Percentiles rank a stretch among this genome's conserved stretches.
Evolutionary conservation across 139 green algal species (phyloP).

Genomic region (Tetraselmis striata): DNA sequence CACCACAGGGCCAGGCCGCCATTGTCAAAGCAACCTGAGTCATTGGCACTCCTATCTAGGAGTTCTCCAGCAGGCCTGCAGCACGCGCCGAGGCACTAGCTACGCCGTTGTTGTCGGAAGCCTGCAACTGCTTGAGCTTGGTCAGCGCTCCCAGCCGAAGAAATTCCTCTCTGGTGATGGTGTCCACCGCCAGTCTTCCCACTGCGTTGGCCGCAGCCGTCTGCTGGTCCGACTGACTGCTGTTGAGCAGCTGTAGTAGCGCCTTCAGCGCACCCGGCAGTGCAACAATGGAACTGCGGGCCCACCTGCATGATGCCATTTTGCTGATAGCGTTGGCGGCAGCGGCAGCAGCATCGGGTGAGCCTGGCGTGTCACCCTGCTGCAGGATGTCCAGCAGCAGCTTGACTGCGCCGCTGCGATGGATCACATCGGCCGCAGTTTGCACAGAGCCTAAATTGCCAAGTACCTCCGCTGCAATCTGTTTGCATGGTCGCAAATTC

Average conservation of each 20-base stretch:
- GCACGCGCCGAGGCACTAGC: background rate
- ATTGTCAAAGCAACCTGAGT: too few relatives aligned
- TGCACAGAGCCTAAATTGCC: background rate
- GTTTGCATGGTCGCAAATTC: too few relatives aligned
- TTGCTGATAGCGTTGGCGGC: background rate
- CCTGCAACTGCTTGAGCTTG: background rate
- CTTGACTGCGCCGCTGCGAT: background rate
- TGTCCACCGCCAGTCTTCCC: background rate
- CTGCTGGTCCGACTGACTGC: background rate
- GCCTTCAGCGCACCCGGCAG: background rate
- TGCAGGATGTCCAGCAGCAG: background rate
- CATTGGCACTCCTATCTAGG: too few relatives aligned
- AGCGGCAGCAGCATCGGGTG: background rate
- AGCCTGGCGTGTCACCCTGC: background rate
- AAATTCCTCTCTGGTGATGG: background rate
- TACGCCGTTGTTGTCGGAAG: background rate
- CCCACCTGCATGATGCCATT: background rate
- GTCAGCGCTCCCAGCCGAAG: background rate
- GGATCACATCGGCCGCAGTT: background rate
- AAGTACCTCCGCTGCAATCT: background rate
- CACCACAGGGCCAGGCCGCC: too few relatives aligned
- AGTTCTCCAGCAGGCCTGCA: background rate
- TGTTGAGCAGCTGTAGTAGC: background rate
- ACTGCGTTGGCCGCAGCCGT: background rate
- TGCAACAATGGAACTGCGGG: background rate